These are phyloP conservation scores for Elaeagnus macrophylla DNA, from an alignment of 306 rosid species.

Conservation along the genomic window DNA sequence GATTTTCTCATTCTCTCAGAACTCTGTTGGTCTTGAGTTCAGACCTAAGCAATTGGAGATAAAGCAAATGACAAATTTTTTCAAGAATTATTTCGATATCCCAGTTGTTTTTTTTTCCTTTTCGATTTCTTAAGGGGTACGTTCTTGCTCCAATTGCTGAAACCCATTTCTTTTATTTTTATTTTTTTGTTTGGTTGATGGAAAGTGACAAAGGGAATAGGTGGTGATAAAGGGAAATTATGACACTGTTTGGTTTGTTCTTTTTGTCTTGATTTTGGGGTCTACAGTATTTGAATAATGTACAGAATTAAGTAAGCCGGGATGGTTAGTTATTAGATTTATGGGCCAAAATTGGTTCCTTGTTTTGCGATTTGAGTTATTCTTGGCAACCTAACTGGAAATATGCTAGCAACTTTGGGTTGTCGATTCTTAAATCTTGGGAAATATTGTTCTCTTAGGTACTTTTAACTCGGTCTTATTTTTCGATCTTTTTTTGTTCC, in stretches of 20 bases:
- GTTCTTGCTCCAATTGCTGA: constrained; percentile 32
- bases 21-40: too few relatives aligned
- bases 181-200: constrained; percentile 6
- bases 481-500: neutral
- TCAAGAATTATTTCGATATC: neutral
- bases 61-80: constrained; percentile 9
- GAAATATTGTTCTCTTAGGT: constrained; percentile 2
- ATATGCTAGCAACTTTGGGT: neutral
- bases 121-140: constrained; percentile 17
- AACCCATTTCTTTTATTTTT: neutral
- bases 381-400: constrained; percentile 10
- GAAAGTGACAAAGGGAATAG: constrained; percentile 3
- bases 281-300: neutral
- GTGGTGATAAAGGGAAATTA: constrained; percentile 9
- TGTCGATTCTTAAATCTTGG: neutral
- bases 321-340: too few relatives aligned
- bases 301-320: too few relatives aligned
- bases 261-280: constrained; percentile 3
- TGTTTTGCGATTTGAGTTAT: neutral
- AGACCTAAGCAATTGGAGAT: neutral
- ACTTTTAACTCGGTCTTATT: constrained; percentile 18
- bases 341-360: too few relatives aligned
- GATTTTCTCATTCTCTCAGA: constrained; percentile 22
- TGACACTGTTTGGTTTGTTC: constrained; percentile 11
- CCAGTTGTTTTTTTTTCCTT: constrained; percentile 6